Percentiles rank a stretch among this genome's conserved stretches.
phyloP scores from a whole-genome alignment of 108 stramenopile species.

The Halocafeteria seosinensis region DNA sequence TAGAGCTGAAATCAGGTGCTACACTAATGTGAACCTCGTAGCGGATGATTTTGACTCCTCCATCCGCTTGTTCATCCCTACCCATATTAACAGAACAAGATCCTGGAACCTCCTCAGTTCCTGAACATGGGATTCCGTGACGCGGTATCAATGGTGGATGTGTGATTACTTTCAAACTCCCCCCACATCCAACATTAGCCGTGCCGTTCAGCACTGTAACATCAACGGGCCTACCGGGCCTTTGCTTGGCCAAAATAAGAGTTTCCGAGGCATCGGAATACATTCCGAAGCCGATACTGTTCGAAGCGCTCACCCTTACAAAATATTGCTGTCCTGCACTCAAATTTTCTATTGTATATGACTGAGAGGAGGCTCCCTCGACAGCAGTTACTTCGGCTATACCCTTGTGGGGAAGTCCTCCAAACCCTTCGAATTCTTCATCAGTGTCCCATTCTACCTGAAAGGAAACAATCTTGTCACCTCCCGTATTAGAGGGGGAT shows the following conservation, averaged over 20 bases:
- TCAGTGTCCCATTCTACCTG: conserved; percentile 59
- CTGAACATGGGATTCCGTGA: conserved; percentile 52
- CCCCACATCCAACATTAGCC: conserved; percentile 16
- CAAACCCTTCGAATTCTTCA: conserved; percentile 34
- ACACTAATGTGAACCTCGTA: conserved; percentile 53
- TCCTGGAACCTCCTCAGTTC: conserved; percentile 33
- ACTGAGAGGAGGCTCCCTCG: conserved; percentile 8
- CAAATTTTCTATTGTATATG: conserved; percentile 43
- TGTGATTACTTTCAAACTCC: conserved; percentile 41
- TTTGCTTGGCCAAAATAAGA: conserved; percentile 35
- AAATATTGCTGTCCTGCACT: conserved; percentile 33
- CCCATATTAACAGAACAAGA: conserved; percentile 41
- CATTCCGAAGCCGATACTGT: conserved; percentile 31
- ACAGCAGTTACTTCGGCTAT: conserved; percentile 32
- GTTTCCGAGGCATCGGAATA: conserved; percentile 19
- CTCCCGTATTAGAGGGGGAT: conserved; percentile 43
- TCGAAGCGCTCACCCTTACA: conserved; percentile 48
- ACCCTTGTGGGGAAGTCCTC: conserved; percentile 44
- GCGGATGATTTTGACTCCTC: conserved; percentile 44
- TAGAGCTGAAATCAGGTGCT: conserved; percentile 32
- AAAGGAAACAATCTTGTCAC: conserved; percentile 48
- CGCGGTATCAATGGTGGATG: conserved; percentile 44
- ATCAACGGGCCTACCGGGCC: conserved; percentile 48
- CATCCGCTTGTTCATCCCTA: conserved; percentile 38
- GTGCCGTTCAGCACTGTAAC: conserved; percentile 8